Evolutionary conservation across 129 eudicot species (phyloP), one percentile per base, ranked within the genome.

Genomic region (Erigeron canadensis): DNA sequence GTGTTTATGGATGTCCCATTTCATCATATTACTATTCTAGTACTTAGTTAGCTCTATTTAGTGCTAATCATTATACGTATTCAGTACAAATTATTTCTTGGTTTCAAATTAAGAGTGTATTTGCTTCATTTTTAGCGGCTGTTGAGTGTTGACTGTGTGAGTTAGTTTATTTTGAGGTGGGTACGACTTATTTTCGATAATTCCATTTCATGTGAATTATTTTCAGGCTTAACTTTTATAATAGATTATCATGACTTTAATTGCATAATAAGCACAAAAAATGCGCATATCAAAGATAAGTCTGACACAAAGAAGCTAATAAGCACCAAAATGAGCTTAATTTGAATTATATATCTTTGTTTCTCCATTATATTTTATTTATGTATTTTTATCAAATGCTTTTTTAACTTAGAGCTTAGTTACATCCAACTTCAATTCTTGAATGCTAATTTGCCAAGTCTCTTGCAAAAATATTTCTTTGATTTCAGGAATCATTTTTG

Each of bases 401-500:
- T 70, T 70, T 55, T 70, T 12, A 37, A 38, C 7, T 65, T 21
- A 21, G 8, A 44, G 22, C 56, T 46, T 37, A 70, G 19, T 38
- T 10, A 65, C 5, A 17, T 54, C 6, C 23, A 65, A 34, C 12
- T 75, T 63, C 69, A 76, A 41, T 43, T 59, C 42, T 67, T 45
- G 15, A 45, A 28, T 44, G 67, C 39, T 67, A 28, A 40, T 8
- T 38, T 60, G 37, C 15, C 64, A 51, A 40, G 63, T 15, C 39
- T 74, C 41, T 54, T 63, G 28, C 64, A 63, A 57, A 53, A 56
- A 63, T 72, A 39, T 10, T 42, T 78, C 37, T 64, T 65, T 56
- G 28, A 67, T 66, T 66, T 67, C 83, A 73, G 74, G 75, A 22
- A 67, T 79, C 45, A 51, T 74, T 28, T 66, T 93, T 54, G 86